These are phyloP conservation scores for Lyophyllum atratum DNA, from an alignment of 768 basidiomycete genomes.

Conservation along the genomic window DNA sequence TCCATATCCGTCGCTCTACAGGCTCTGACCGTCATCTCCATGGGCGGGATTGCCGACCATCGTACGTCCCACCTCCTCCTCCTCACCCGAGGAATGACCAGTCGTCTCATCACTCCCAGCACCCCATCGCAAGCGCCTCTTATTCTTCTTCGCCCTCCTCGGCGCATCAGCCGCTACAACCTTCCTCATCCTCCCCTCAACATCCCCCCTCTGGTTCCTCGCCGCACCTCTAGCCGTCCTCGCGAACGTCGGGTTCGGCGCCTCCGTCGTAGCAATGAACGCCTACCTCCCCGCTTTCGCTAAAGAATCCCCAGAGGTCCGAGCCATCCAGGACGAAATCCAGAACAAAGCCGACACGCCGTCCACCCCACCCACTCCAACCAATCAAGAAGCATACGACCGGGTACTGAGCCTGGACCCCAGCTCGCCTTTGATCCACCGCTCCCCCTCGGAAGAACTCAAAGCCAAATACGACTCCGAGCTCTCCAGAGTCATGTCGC, in stretches of 20 bases:
- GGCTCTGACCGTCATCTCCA: conserved; percentile 92
- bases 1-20: conserved; percentile 88
- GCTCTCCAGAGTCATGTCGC: conserved; percentile 75
- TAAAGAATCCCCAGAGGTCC: conserved; percentile 62
- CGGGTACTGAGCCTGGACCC: conserved; percentile 24
- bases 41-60: conserved; percentile 89
- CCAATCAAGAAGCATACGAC: conserved; percentile 19
- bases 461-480: conserved; percentile 50
- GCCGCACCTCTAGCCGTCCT: conserved; percentile 69
- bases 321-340: conserved; percentile 37
- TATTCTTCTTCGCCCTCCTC: conserved; percentile 71
- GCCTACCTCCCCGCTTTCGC: conserved; percentile 82
- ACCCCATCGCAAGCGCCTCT: conserved; percentile 76
- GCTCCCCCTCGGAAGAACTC: conserved; percentile 18
- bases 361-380: conserved; percentile 4
- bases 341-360: conserved; percentile 20
- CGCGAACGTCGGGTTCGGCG: conserved; percentile 87
- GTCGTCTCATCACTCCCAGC: conserved; percentile 24
- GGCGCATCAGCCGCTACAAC: conserved; percentile 70
- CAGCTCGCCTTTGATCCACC: conserved; percentile 41
- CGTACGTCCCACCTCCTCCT: conserved; percentile 48
- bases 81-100: background rate
- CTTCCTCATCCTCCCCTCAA: conserved; percentile 75
- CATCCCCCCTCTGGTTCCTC: conserved; percentile 69
- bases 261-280: conserved; percentile 87